Evolutionary conservation across 148 eudicot genomes (phyloP).

Genomic region (Euryodendron excelsum): DNA sequence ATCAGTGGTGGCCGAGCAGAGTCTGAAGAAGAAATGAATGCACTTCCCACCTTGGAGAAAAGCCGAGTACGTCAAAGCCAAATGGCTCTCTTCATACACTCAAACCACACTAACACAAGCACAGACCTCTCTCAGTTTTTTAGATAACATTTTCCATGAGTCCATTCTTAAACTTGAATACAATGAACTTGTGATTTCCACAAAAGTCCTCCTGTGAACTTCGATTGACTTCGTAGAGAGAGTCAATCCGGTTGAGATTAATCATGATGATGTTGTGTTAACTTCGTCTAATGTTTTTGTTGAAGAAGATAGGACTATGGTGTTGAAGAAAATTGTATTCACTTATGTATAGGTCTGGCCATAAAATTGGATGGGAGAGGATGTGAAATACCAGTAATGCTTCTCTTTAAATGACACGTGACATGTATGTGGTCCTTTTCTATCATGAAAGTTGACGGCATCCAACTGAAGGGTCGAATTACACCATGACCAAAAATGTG

Average conservation of each 20-base stretch:
- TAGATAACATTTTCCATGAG: not conserved
- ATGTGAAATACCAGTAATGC: too few relatives aligned
- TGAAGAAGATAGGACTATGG: conserved; percentile 40
- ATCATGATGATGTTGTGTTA: conserved; percentile 31
- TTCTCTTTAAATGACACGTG: too few relatives aligned
- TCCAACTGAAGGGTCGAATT: too few relatives aligned
- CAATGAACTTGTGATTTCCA: not conserved
- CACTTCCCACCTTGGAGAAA: conserved; percentile 91
- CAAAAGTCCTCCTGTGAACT: not conserved
- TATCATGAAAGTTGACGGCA: too few relatives aligned
- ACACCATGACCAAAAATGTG: too few relatives aligned
- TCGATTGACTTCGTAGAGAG: not conserved
- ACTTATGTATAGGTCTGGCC: too few relatives aligned
- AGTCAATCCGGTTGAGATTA: not conserved
- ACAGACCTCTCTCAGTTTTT: not conserved
- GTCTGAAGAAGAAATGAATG: conserved; percentile 88
- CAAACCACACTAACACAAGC: conserved; percentile 31
- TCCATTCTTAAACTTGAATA: not conserved
- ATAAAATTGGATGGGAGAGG: too few relatives aligned
- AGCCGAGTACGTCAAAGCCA: conserved; percentile 69
- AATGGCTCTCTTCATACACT: conserved; percentile 74
- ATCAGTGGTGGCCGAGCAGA: conserved; percentile 72
- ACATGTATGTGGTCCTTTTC: too few relatives aligned
- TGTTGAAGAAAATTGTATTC: conserved; percentile 12
- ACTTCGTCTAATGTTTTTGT: conserved; percentile 43